Percentiles rank a stretch among this genome's conserved stretches.
Conservation (phyloP, 805 yeast genomes). For the Ogataea glucozyma region DNA sequence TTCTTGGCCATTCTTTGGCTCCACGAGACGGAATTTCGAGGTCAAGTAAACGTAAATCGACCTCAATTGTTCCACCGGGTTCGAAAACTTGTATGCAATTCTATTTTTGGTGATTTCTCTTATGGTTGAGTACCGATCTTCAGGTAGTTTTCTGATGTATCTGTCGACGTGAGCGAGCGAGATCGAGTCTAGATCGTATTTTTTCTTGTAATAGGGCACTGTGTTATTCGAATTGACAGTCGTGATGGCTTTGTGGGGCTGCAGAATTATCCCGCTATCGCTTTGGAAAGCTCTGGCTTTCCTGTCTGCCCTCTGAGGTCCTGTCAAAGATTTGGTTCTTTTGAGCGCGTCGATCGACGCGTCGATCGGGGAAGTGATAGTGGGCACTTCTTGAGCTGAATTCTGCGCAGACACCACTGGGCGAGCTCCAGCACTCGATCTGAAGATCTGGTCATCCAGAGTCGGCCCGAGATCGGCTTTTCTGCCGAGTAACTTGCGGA, state of each 20-base stretch:
- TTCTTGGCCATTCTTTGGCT: slow-evolving; percentile 40
- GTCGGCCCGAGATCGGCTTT: slow-evolving; percentile 33
- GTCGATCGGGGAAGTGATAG: slow-evolving; percentile 14
- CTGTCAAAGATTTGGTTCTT: slow-evolving; percentile 66
- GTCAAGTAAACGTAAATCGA: slow-evolving; percentile 65
- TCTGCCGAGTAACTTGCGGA: slow-evolving; percentile 44
- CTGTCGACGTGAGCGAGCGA: slow-evolving; percentile 44
- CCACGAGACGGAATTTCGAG: slow-evolving; percentile 48
- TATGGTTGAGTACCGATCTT: slow-evolving; percentile 47
- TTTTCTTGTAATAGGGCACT: slow-evolving; percentile 13
- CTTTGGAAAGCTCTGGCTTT: slow-evolving; percentile 61
- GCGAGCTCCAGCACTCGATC: slow-evolving; percentile 10
- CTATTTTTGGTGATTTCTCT: slow-evolving; percentile 55
- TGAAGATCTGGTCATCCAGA: slow-evolving; percentile 36
- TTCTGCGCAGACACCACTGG: slow-evolving; percentile 1
- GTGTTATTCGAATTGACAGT: slow-evolving; percentile 50
- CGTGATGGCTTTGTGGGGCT: slow-evolving; percentile 55
- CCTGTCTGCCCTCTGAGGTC: slow-evolving; percentile 68
- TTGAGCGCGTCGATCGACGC: not conserved
- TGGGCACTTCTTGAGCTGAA: too few relatives aligned
- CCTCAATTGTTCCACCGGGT: slow-evolving; percentile 60
- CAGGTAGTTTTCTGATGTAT: slow-evolving; percentile 38
- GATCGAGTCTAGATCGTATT: slow-evolving; percentile 23
- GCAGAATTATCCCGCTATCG: slow-evolving; percentile 60
- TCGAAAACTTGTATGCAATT: slow-evolving; percentile 51